Evolutionary conservation across 2,329 filamentous ascomycete genomes (phyloP).

Genomic region (Elsinoe necatrix): DNA sequence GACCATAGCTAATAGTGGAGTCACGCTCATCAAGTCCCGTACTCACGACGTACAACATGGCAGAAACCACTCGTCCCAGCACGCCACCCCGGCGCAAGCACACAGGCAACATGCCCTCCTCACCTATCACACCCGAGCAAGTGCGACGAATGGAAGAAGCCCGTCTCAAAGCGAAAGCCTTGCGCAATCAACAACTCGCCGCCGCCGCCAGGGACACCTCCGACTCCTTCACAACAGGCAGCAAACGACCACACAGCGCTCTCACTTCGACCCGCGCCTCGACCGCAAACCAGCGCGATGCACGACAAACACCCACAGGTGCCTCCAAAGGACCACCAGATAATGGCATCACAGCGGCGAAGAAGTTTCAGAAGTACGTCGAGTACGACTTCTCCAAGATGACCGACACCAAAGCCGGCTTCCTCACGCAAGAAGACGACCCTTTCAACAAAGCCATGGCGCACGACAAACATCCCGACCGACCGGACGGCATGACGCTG

Average conservation of each 20-base stretch:
- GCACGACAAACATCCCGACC: constrained; percentile 50
- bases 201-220: constrained; percentile 37
- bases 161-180: constrained; percentile 78
- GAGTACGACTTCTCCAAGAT: constrained; percentile 98
- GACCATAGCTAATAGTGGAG: no score
- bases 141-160: constrained; percentile 65
- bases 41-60: constrained; percentile 22
- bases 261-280: constrained; percentile 44
- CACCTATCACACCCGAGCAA: constrained; percentile 52
- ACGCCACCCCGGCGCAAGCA: constrained; percentile 40
- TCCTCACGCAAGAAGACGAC: constrained; percentile 84
- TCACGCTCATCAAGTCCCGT: no score
- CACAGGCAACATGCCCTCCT: constrained; percentile 34
- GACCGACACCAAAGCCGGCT: constrained; percentile 95
- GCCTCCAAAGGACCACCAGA: constrained; percentile 33
- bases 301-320: constrained; percentile 37
- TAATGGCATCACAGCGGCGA: constrained; percentile 60
- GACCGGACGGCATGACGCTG: constrained; percentile 79
- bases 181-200: constrained; percentile 64
- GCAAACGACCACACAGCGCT: constrained; percentile 63
- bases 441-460: constrained; percentile 70
- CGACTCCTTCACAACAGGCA: constrained; percentile 46
- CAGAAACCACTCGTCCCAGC: constrained; percentile 33
- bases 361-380: constrained; percentile 88
- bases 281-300: constrained; percentile 61